Base-by-base conservation (phyloP, 2,329 filamentous ascomycete genomes). In the Sphaerostilbella broomeana region DNA sequence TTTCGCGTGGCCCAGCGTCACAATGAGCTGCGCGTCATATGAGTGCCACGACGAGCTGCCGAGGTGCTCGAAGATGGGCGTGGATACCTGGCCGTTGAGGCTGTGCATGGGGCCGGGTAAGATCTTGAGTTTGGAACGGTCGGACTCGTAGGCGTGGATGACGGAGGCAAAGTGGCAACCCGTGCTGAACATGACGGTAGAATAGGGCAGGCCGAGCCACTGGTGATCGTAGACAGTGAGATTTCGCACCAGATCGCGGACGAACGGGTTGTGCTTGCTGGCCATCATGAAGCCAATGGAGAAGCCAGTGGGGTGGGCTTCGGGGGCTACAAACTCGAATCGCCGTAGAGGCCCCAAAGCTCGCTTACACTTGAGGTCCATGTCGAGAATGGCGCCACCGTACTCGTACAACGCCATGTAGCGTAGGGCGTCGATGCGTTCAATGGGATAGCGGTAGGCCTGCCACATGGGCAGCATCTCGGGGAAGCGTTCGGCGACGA, bases 371-470 rank as follows among this genome's bases (percentile, higher is more conserved):
- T 60, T 52, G 11, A 67, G 55, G 35, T 51, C 48, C 48, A 51
- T 51, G 29, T 51, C 48, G 29, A 51, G 44, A 11, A 51, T 46
- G 4, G 50, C 48, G 32, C 48, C 48, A 59, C 63, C 53, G 60
- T 60, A 50, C 60, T 62, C 47, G 28, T 48, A 50, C 10, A 51
- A 32, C 4, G 62, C 49, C 51, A 62, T 57, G 62, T 86, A 86
- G 34, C 81, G 71, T 46, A 86, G 81, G 8, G 79, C 69, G 52
- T 86, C 81, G 29, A 81, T 79, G 44, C 79, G 75, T 58, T 85
- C 79, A 38, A 86, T 84, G 3, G 79, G 78, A 53, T 80, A 81
- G 19, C 65, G 69, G 61, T 86, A 86, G 47, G 69, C 70, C 21
- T 49, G 41, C 48, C 48, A 51, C 26, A 48, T 43, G 6, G 51